Evolutionary conservation across 2,329 filamentous ascomycete genomes (phyloP), one percentile per base, ranked within the genome.

Genomic region (Zymoseptoria pseudotritici): DNA sequence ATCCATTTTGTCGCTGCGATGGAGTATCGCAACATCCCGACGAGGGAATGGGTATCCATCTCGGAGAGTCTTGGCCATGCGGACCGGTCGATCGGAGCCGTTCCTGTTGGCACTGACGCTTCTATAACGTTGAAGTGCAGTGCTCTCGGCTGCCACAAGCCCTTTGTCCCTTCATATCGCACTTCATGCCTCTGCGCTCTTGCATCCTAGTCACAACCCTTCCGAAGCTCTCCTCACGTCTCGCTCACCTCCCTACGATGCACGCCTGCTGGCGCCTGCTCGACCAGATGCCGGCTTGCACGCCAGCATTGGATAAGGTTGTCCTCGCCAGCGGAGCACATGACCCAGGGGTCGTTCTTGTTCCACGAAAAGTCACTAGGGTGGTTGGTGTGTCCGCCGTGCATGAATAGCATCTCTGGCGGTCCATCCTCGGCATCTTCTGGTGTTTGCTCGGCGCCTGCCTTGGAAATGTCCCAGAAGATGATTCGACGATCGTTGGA

Each of bases 321-420:
- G 77, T 99, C 94, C 73, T 99, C 95, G 0, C 93, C 94, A 17
- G 94, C 92, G 62, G 90, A 96, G 74, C 91, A 92, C 66, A 99
- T 89, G 58, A 97, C 85, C 95, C 95, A 99, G 4, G 93, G 92
- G 70, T 97, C 91, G 73, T 96, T 96, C 67, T 86, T 85, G 76
- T 99, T 99, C 93, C 93, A 99, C 77, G 89, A 93, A 72, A 99
- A 99, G 76, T 99, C 95, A 42, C 90, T 91, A 63, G 99, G 85
- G 66, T 95, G 89, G 77, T 97, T 97, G 10, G 94, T 99, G 78
- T 99, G 95, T 31, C 94, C 94, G 62, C 94, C 94, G 71, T 99
- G 94, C 92, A 99, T 97, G 77, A 99, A 99, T 1, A 99, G 79
- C 89, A 99, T 81, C 76, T 99, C 94, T 56, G 94, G 93, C 1